Conservation (phyloP, 1,139 yeast genomes). For the Kurtzmaniella quercitrusa region DNA sequence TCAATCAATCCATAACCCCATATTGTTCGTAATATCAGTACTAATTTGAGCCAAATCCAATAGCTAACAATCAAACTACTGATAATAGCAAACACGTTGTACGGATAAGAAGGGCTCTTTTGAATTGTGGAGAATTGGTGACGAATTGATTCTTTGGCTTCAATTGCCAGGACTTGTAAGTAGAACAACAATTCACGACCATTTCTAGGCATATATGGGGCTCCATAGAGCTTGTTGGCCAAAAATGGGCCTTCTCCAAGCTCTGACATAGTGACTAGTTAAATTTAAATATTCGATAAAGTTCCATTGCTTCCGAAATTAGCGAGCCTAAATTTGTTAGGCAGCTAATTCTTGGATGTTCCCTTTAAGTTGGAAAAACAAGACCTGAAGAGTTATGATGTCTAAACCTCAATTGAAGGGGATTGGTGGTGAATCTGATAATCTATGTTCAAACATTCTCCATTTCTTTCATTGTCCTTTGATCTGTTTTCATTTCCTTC, state of each 20-base stretch:
- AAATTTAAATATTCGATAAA: not conserved
- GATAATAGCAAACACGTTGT: conserved; percentile 8
- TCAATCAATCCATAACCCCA: conserved; percentile 38
- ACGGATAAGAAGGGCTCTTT: not conserved
- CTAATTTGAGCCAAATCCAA: conserved; percentile 13
- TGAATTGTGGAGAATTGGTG: not conserved
- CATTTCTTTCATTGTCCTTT: too few relatives aligned
- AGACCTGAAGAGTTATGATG: too few relatives aligned
- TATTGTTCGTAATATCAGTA: conserved; percentile 11
- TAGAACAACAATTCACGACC: conserved; percentile 9
- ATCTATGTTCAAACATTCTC: too few relatives aligned
- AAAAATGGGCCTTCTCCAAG: not conserved
- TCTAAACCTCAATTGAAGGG: too few relatives aligned
- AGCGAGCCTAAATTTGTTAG: not conserved
- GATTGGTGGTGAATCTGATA: too few relatives aligned
- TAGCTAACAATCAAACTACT: conserved; percentile 7
- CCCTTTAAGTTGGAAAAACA: too few relatives aligned
- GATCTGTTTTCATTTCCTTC: too few relatives aligned
- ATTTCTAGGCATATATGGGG: conserved; percentile 14
- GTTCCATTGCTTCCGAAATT: not conserved
- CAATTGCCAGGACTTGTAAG: conserved; percentile 6
- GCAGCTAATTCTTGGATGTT: too few relatives aligned
- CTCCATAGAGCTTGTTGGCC: conserved; percentile 11
- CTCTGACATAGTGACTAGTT: not conserved
- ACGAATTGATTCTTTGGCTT: not conserved